A percentile compares a stretch with the other conserved stretches of the same genome.
Evolutionary conservation across 2,329 filamentous ascomycete species (phyloP).

Genomic region (Metarhizium robertsii): DNA sequence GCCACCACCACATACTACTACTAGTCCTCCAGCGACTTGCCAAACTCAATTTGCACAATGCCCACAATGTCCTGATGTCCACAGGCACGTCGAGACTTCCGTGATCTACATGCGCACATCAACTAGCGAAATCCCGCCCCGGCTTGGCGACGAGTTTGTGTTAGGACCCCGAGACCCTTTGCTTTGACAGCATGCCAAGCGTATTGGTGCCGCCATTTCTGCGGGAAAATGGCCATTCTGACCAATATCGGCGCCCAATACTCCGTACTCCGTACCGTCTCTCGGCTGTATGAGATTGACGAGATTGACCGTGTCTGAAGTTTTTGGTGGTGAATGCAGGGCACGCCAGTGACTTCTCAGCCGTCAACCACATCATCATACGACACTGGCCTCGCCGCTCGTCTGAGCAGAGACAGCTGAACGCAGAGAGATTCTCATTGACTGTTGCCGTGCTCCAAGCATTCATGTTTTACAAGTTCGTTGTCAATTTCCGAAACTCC

Average conservation of each 20-base stretch:
- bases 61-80: no score
- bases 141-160: no score
- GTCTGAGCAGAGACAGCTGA: neutral
- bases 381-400: neutral
- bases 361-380: neutral
- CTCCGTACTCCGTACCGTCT: neutral
- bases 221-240: neutral
- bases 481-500: neutral
- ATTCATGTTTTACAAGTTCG: neutral
- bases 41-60: no score
- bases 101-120: no score
- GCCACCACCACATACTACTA: no score
- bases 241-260: no score
- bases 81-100: no score
- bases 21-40: no score
- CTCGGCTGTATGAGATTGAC: neutral
- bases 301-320: neutral
- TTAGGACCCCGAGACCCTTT: no score
- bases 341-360: neutral
- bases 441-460: neutral
- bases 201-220: no score
- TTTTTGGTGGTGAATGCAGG: neutral
- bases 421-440: neutral
- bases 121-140: no score
- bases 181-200: no score